These are phyloP conservation scores for Pyrenochaeta sp. DNA, from an alignment of 2,329 filamentous ascomycete species.

Conservation along the genomic window DNA sequence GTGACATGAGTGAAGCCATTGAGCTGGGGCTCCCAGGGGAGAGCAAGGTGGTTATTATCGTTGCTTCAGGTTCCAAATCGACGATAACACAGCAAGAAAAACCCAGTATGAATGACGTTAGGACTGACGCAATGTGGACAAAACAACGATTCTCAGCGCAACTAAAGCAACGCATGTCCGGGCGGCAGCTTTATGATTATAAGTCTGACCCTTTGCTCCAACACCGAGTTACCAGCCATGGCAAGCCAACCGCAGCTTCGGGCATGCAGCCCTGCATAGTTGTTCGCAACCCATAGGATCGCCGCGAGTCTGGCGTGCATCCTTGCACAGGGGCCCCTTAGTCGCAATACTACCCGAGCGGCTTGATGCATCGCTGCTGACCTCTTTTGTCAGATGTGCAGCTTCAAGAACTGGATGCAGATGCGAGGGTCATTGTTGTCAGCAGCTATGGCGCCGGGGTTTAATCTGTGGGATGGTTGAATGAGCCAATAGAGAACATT, in stretches of 20 bases:
- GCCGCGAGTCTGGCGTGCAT: slow-evolving; percentile 1
- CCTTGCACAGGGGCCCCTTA: slow-evolving; percentile 18
- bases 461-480: slow-evolving; percentile 17
- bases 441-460: slow-evolving; percentile 32
- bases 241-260: slow-evolving; percentile 15
- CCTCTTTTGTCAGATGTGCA: slow-evolving; percentile 26
- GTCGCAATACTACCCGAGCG: slow-evolving; percentile 10
- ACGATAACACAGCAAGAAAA: too few species aligned
- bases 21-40: background rate
- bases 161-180: background rate
- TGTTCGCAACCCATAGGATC: slow-evolving; percentile 10
- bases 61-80: too few species aligned
- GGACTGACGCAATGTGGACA: background rate
- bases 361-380: slow-evolving; percentile 18
- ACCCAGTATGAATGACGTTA: background rate
- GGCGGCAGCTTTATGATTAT: slow-evolving; percentile 6
- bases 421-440: slow-evolving; percentile 23
- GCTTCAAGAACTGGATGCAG: slow-evolving; percentile 15
- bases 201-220: slow-evolving; percentile 11
- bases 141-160: background rate
- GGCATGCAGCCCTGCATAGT: slow-evolving; percentile 27
- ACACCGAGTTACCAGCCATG: slow-evolving; percentile 13
- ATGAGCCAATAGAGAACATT: slow-evolving; percentile 32
- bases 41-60: background rate
- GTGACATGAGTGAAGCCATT: slow-evolving; percentile 32